Percentiles rank a stretch among this genome's conserved stretches.
Conservation (phyloP, 2,329 filamentous ascomycete genomes). For the Byssoonygena ceratinophila region DNA sequence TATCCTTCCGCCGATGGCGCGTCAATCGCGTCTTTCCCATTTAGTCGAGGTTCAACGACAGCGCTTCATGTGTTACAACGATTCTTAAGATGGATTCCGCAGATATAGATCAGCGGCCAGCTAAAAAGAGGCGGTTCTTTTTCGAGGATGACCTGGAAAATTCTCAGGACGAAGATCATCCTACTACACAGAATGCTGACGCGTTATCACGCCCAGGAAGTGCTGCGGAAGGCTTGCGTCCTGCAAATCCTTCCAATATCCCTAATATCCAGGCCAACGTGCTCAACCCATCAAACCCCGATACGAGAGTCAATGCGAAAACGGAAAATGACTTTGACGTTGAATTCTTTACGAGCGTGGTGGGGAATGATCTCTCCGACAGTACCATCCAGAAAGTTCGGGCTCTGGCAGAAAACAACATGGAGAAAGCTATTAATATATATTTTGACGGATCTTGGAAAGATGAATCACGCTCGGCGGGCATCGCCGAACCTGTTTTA, state of each 20-base stretch:
- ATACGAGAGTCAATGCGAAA: not conserved
- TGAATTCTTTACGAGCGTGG: conserved; percentile 46
- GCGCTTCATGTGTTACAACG: not conserved
- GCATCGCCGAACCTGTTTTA: no score
- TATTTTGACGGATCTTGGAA: conserved; percentile 56
- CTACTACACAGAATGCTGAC: not conserved
- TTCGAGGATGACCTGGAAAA: conserved; percentile 37
- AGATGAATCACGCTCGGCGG: conserved; percentile 17
- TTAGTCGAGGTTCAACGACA: not conserved
- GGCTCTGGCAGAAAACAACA: conserved; percentile 41
- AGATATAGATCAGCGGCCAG: conserved; percentile 44
- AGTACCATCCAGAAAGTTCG: conserved; percentile 41
- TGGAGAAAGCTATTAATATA: conserved; percentile 53
- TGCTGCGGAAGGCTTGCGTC: not conserved
- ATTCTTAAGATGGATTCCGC: conserved; percentile 26
- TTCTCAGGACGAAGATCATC: conserved; percentile 1
- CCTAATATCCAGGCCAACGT: not conserved
- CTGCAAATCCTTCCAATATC: conserved; percentile 14
- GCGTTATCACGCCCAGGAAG: conserved; percentile 3
- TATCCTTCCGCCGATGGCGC: not conserved
- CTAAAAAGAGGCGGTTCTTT: conserved; percentile 55
- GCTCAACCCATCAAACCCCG: not conserved
- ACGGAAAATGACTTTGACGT: conserved; percentile 41
- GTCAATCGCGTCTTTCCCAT: conserved; percentile 1
- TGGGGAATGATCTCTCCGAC: conserved; percentile 43